phyloP scores from a whole-genome alignment of 371 early-diverging fungal genomes.

The Paraphysoderma sedebokerense region DNA sequence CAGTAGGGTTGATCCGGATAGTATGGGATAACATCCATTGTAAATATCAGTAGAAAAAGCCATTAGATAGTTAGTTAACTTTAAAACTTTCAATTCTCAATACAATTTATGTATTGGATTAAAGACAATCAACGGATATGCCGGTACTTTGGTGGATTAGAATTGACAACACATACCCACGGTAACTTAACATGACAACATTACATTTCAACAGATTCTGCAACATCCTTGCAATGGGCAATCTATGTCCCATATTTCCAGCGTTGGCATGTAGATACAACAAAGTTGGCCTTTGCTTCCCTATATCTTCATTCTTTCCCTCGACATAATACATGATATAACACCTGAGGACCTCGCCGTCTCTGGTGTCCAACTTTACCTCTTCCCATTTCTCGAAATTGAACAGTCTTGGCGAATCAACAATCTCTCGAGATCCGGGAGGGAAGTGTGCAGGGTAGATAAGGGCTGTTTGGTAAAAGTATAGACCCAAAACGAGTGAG shows the following conservation, averaged over 20 bases:
- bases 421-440: constrained; percentile 35
- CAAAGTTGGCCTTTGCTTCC: constrained; percentile 46
- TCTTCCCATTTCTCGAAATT: constrained; percentile 48
- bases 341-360: constrained; percentile 60
- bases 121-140: not conserved
- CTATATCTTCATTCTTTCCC: constrained; percentile 30
- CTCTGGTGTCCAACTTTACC: constrained; percentile 49
- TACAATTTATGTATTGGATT: no score
- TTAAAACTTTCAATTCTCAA: no score
- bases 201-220: constrained; percentile 46
- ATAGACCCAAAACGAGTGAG: no score
- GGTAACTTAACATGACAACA: constrained; percentile 84
- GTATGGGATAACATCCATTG: no score
- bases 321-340: constrained; percentile 38
- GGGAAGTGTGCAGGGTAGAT: constrained; percentile 74
- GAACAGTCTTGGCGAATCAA: constrained; percentile 17
- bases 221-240: constrained; percentile 67
- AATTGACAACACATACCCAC: constrained; percentile 41
- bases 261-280: constrained; percentile 87
- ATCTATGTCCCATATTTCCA: constrained; percentile 87
- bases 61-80: not conserved
- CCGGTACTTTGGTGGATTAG: not conserved
- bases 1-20: not conserved
- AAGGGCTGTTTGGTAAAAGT: constrained; percentile 62
- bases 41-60: no score